Evolutionary conservation across 495 filamentous ascomycete genomes (phyloP).

Genomic region (Hypoxylon trugodes): DNA sequence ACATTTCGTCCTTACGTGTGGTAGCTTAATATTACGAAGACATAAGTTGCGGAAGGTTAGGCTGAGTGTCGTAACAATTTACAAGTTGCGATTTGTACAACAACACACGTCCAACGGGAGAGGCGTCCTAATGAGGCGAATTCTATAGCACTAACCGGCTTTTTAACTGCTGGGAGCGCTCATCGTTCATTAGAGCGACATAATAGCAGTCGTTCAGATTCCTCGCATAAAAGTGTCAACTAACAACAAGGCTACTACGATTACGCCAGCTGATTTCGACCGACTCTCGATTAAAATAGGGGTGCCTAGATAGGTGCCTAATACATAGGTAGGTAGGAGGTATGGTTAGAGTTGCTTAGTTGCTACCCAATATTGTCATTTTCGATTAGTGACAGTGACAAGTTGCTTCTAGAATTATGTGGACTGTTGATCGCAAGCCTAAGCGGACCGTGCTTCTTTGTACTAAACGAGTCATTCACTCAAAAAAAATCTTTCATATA

Average conservation of each 20-base stretch:
- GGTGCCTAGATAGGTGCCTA: constrained; percentile 3
- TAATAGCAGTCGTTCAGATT: constrained; percentile 17
- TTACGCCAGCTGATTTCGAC: not conserved
- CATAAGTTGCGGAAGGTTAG: constrained; percentile 9
- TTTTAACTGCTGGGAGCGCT: constrained; percentile 10
- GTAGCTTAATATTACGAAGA: constrained; percentile 15
- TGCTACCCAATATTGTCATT: not conserved
- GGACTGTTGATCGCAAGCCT: not conserved
- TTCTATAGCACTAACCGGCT: constrained; percentile 1
- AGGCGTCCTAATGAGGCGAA: constrained; percentile 20
- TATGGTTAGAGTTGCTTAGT: not conserved
- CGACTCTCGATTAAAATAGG: too few relatives aligned
- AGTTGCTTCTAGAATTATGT: not conserved
- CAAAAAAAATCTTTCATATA: not conserved
- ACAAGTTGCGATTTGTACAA: constrained; percentile 32
- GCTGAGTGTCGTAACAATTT: constrained; percentile 5
- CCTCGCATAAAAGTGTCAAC: not conserved
- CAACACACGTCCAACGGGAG: constrained; percentile 9
- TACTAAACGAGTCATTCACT: constrained; percentile 1
- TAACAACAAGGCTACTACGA: not conserved
- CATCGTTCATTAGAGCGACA: constrained; percentile 22
- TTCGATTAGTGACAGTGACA: constrained; percentile 5
- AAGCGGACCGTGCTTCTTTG: too few relatives aligned
- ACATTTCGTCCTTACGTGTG: constrained; percentile 38
- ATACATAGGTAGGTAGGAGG: not conserved